Evolutionary conservation across 495 filamentous ascomycete species (phyloP), one percentile per base, ranked within the genome.

Genomic region (Tuber aestivum): DNA sequence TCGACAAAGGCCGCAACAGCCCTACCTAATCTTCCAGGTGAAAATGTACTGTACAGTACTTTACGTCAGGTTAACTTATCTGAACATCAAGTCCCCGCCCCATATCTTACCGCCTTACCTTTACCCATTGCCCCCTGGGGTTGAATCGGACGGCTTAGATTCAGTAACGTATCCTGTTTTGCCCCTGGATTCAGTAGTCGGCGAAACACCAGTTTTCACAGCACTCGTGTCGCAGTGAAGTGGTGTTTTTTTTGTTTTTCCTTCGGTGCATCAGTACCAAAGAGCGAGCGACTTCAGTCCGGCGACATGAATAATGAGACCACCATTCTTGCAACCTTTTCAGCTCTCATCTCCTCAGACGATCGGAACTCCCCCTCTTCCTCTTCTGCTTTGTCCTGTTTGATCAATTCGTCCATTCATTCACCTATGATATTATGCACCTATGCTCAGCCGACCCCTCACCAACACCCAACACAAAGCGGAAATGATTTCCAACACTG

Each of bases 391-490:
- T 50, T 20, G 7, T 14, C n/a, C 27, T 61, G n/a, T 32, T 32
- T 10, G 10, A 61, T 32, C 50, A 16, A 61, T 16, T 61, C 10
- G 10, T 61, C 50, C 16, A 14, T 61, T 61, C 23, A 0, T 61
- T 61, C 50, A 32, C 50, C n/a, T 61, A 61, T 61, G n/a, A 61
- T 61, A 61, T 61, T 61, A 61, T 61, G 50, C n/a, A 61, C 50
- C 9, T n/a, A n/a, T n/a, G 45, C 50, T 61, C 50, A 7, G n/a
- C 50, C 50, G 21, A 61, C 50, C n/a, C 50, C n/a, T 16, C 50
- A 61, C n/a, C 50, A 61, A 61, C 50, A 61, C 27, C 50, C n/a
- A 61, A 61, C 27, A 61, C 50, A 14, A 16, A 32, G n/a, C 50
- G n/a, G n/a, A 61, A 61, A 61, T 61, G 50, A 32, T 32, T 27